Conservation (phyloP, 2,329 filamentous ascomycete species). For the Lasiodiplodia citricola region DNA sequence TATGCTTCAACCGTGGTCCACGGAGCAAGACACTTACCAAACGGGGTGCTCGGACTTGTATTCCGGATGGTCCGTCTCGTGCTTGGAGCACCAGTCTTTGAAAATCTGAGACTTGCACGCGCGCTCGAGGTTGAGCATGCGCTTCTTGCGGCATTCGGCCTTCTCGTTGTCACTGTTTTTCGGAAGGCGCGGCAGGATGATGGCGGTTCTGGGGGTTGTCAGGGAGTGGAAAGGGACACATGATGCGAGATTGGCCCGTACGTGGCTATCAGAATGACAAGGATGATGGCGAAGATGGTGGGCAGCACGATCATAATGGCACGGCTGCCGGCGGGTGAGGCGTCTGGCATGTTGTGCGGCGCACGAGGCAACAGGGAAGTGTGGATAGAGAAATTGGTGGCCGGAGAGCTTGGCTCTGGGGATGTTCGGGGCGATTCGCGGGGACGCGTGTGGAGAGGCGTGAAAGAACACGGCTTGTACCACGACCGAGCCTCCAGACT, state of each 20-base stretch:
- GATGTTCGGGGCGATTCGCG: neutral
- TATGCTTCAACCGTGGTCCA: neutral
- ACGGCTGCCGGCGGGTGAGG: slow-evolving; percentile 6
- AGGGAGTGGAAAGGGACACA: neutral
- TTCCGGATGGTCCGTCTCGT: slow-evolving; percentile 20
- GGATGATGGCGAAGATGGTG: slow-evolving; percentile 37
- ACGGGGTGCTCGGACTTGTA: slow-evolving; percentile 25
- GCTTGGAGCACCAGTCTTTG: slow-evolving; percentile 37
- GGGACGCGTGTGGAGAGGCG: slow-evolving; percentile 4
- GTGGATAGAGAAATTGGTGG: neutral
- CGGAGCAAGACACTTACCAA: slow-evolving; percentile 8
- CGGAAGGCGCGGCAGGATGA: slow-evolving; percentile 23
- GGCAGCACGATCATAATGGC: slow-evolving; percentile 40
- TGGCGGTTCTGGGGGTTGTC: slow-evolving; percentile 16
- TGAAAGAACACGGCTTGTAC: neutral
- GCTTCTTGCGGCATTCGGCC: slow-evolving; percentile 36
- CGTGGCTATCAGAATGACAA: slow-evolving; percentile 40
- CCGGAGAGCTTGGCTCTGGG: neutral
- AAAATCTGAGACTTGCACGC: slow-evolving; percentile 40
- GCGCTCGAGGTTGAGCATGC: slow-evolving; percentile 39
- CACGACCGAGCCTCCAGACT: slow-evolving; percentile 11
- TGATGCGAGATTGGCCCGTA: slow-evolving; percentile 28
- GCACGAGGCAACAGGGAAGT: neutral
- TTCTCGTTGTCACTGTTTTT: slow-evolving; percentile 30
- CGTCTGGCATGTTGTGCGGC: slow-evolving; percentile 15